Percentiles rank a stretch among this genome's conserved stretches.
Evolutionary conservation across 441 rosid genomes (phyloP).

Genomic region (Bocquillonia castaneifolia): DNA sequence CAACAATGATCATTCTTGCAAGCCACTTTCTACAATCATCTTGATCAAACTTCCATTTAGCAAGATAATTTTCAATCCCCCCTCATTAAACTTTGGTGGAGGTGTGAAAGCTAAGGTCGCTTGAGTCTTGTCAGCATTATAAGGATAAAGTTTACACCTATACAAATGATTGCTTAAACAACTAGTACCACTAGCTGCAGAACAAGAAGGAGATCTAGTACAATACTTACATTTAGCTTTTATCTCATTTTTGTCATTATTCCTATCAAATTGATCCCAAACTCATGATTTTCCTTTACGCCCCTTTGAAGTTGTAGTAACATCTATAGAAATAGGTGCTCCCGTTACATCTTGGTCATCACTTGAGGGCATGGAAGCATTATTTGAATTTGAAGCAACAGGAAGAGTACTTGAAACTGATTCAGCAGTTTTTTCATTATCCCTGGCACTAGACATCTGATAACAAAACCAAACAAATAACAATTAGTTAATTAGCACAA

Average conservation of each 20-base stretch:
- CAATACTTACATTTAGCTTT: not conserved
- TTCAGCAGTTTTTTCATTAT: too few relatives aligned
- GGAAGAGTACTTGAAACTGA: too few relatives aligned
- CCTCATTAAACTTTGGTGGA: not conserved
- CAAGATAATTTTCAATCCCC: not conserved
- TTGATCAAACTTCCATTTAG: not conserved
- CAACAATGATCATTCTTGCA: not conserved
- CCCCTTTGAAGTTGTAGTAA: too few relatives aligned
- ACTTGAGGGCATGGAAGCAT: too few relatives aligned
- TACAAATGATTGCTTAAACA: not conserved
- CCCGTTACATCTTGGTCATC: too few relatives aligned
- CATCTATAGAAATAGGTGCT: too few relatives aligned
- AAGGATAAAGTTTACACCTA: not conserved
- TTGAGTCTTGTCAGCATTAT: not conserved
- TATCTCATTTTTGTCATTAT: not conserved
- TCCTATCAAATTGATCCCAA: not conserved
- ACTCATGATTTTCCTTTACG: not conserved
- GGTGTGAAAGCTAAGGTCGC: not conserved
- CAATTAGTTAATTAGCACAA: too few relatives aligned
- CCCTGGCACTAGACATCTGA: too few relatives aligned
- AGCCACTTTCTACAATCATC: not conserved
- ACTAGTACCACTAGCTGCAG: not conserved
- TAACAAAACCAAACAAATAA: not conserved
- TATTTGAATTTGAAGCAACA: too few relatives aligned
- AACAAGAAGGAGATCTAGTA: not conserved